These are phyloP conservation scores for Mortierella sp. DNA, from an alignment of 371 early-diverging fungal species.

Conservation along the genomic window DNA sequence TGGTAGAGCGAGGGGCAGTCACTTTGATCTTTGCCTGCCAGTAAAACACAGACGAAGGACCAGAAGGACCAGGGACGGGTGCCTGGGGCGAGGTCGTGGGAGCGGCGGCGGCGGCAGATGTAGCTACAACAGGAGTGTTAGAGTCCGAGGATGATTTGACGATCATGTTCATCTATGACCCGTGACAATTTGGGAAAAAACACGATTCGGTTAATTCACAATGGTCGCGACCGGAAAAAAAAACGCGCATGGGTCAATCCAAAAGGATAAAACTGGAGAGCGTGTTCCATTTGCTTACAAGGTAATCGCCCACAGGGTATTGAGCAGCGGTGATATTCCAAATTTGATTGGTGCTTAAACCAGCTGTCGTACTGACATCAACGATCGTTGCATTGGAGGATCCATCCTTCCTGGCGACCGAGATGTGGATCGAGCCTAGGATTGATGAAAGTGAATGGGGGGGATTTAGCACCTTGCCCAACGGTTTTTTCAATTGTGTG, in stretches of 20 bases:
- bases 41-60: conserved; percentile 18
- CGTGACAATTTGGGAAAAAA: background rate
- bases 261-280: too few relatives aligned
- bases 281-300: too few relatives aligned
- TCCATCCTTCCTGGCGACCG: conserved; percentile 39
- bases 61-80: background rate
- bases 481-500: too few relatives aligned
- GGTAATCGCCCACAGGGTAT: conserved; percentile 26
- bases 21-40: conserved; percentile 19
- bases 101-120: background rate
- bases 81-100: background rate
- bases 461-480: too few relatives aligned
- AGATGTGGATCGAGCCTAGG: conserved; percentile 27
- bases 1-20: background rate
- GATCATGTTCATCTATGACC: conserved; percentile 27
- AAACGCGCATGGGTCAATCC: too few relatives aligned
- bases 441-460: too few relatives aligned
- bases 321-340: conserved; percentile 24
- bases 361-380: background rate
- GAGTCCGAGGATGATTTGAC: conserved; percentile 23
- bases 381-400: conserved; percentile 35
- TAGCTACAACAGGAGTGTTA: background rate
- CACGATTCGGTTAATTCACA: background rate
- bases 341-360: background rate
- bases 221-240: too few relatives aligned